Evolutionary conservation across 2,329 filamentous ascomycete genomes (phyloP), one percentile per base, ranked within the genome.

Genomic region (Colletotrichum nymphaeae): DNA sequence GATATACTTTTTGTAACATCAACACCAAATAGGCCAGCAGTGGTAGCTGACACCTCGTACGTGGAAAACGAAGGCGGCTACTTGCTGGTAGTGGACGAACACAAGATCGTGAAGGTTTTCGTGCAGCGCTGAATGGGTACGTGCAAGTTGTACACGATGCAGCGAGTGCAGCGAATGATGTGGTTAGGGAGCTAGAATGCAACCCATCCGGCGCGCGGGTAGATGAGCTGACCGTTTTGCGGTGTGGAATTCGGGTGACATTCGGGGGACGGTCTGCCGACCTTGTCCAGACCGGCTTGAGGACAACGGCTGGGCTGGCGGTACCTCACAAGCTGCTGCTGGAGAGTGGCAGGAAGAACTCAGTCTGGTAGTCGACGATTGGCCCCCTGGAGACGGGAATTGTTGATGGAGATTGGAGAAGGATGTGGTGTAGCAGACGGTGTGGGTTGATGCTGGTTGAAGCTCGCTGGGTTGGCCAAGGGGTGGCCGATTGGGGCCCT

Each of bases 401-500:
- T 56, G 62, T 64, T 30, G 49, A 49, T 37, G 69, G 63, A 58
- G 62, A 72, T 7, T 37, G 69, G 63, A 58, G 62, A 72, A 11
- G 62, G 57, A 22, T 42, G 49, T 9, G 22, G 32, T 42, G 72
- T 42, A 67, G 46, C 55, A 52, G 42, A 55, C 11, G 63, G 53
- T 35, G 64, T 56, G 69, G 72, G 72, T 67, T 67, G 69, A 67
- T 67, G 69, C 63, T 63, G 62, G 46, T 37, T 63, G 46, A 49
- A 49, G 42, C 42, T 67, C 63, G 63, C 60, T 72, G 69, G 63
- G 68, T 37, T 55, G 57, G 63, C 57, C 60, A 12, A 63, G 69
- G 58, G 55, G 32, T 32, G 72, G 46, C 64, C 67, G 63, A 70
- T 75, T 75, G 28, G 74, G 73, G 58, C 69, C 73, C 63, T 70